Base-by-base conservation (phyloP, 768 basidiomycete genomes). In the Basidioascus undulatus region DNA sequence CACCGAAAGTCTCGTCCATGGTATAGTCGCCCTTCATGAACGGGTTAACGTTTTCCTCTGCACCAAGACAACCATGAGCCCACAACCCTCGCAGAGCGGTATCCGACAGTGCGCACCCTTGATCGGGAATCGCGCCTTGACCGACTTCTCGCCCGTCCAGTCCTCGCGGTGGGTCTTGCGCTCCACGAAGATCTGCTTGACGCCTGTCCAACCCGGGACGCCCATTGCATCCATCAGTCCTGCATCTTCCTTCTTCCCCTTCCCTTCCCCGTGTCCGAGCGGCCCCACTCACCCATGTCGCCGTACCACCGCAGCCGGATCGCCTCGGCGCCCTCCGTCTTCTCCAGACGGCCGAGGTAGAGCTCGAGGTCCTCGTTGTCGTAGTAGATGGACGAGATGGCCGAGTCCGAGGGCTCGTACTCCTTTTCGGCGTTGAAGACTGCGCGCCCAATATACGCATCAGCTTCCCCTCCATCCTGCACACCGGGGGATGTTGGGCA, bases 111-210 rank as follows among this genome's bases (percentile, higher is more conserved):
- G 41, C 33, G 49, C 72, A 55, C 94, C 89, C 55, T 89, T 86
- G 57, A 98, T 74, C 3, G 81, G 73, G 62, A 96, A 94, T 10
- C 87, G 78, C 12, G 86, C 80, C 59, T 94, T 98, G 55, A 96
- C 87, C 9, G 82, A 86, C 59, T 94, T 94, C 59, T 98, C 89
- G 26, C 92, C 92, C 1, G 89, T 96, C 92, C 92, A 98, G 54
- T 98, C 92, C 59, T 98, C 92, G 41, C 86, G 71, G 55, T 98
- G 65, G 1, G 65, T 65, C 45, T 66, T 66, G 33, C 63, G 58
- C 53, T 66, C 64, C 35, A 64, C 62, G 48, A 49, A 51, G 45
- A 54, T 51, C 25, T 42, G 43, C 47, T 54, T 53, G 35, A 47
- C 49, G 39, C 25, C 18, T 11, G 27, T 4, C n/a, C n/a, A n/a